Percentiles rank a stretch among this genome's conserved stretches.
These are phyloP conservation scores for Globisporangium ultimum DNA, from an alignment of 352 stramenopile genomes.

Conservation along the genomic window DNA sequence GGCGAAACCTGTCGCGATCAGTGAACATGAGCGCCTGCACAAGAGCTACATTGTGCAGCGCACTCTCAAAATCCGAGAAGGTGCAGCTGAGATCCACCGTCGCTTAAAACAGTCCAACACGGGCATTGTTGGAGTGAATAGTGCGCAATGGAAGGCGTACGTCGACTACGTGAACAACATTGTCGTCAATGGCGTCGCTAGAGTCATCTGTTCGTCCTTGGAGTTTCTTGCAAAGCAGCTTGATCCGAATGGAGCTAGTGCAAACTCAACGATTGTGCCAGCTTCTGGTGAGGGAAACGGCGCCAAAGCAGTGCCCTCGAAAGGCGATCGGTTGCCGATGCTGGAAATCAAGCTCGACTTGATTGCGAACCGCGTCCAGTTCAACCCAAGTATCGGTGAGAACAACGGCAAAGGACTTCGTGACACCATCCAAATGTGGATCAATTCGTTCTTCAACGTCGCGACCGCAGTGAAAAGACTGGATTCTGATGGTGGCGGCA, in stretches of 20 bases:
- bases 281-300: slow-evolving; percentile 36
- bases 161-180: slow-evolving; percentile 98
- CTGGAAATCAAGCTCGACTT: slow-evolving; percentile 97
- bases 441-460: slow-evolving; percentile 96
- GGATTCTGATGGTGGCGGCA: slow-evolving; percentile 93
- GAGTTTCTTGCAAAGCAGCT: slow-evolving; percentile 95
- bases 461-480: slow-evolving; percentile 95
- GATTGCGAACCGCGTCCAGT: slow-evolving; percentile 84
- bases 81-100: slow-evolving; percentile 93
- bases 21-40: slow-evolving; percentile 95
- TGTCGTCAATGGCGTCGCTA: slow-evolving; percentile 92
- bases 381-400: slow-evolving; percentile 84
- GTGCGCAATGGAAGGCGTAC: slow-evolving; percentile 96
- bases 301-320: slow-evolving; percentile 31
- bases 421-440: slow-evolving; percentile 95
- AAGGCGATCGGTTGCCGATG: slow-evolving; percentile 84
- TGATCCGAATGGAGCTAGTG: slow-evolving; percentile 68
- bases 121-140: slow-evolving; percentile 91
- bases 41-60: slow-evolving; percentile 91
- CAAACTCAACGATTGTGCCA: slow-evolving; percentile 22
- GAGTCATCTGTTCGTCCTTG: slow-evolving; percentile 79
- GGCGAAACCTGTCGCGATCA: slow-evolving; percentile 94
- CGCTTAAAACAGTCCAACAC: slow-evolving; percentile 96
- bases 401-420: slow-evolving; percentile 93
- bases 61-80: slow-evolving; percentile 95